These are phyloP conservation scores for Pichia insulana DNA, from an alignment of 805 yeast genomes.

Conservation along the genomic window DNA sequence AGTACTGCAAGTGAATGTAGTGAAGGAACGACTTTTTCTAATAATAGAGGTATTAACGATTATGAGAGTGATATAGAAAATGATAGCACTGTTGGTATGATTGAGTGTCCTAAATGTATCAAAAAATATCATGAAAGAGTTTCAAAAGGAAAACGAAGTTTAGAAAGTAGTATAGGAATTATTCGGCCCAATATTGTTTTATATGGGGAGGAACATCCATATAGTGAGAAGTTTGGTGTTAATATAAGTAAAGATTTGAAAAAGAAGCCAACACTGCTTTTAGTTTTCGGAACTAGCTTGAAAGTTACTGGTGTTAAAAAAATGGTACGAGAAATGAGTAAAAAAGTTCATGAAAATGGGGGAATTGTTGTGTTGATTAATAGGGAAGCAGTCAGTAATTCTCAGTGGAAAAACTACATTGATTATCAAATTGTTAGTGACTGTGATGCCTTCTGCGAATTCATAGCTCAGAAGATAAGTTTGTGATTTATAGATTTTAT, in stretches of 20 bases:
- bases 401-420: slow-evolving; percentile 60
- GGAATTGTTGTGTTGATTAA: slow-evolving; percentile 77
- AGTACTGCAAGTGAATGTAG: not conserved
- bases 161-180: slow-evolving; percentile 64
- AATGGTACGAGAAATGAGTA: slow-evolving; percentile 61
- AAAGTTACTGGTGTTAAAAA: slow-evolving; percentile 84
- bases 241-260: slow-evolving; percentile 60
- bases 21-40: slow-evolving; percentile 1
- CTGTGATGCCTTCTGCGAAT: slow-evolving; percentile 72
- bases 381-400: slow-evolving; percentile 50
- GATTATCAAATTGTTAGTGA: slow-evolving; percentile 76
- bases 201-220: slow-evolving; percentile 92
- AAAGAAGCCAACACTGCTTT: slow-evolving; percentile 62
- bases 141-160: slow-evolving; percentile 62
- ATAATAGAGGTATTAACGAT: slow-evolving; percentile 27
- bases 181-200: slow-evolving; percentile 84
- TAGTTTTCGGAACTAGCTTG: slow-evolving; percentile 90
- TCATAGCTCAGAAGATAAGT: slow-evolving; percentile 36
- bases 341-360: slow-evolving; percentile 51
- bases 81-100: slow-evolving; percentile 50
- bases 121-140: slow-evolving; percentile 47
- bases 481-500: too few relatives aligned
- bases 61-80: slow-evolving; percentile 5
- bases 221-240: slow-evolving; percentile 66
- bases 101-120: slow-evolving; percentile 68